Percentiles rank a stretch among this genome's conserved stretches.
Evolutionary conservation across 768 basidiomycete species (phyloP).

Genomic region (Collybia nuda): DNA sequence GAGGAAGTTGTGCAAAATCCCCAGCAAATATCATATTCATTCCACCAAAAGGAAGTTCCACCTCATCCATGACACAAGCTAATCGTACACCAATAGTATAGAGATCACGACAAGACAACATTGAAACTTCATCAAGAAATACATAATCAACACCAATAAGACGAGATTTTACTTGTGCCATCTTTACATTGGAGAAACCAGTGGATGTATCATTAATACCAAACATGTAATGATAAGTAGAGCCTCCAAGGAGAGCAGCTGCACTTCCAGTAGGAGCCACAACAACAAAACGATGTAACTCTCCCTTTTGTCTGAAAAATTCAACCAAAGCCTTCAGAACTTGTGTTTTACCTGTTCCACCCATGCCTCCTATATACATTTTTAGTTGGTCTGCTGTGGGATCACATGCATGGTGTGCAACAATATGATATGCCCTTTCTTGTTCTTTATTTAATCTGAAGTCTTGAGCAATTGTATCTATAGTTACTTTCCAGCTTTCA

Average conservation of each 20-base stretch:
- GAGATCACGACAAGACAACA: constrained; percentile 33
- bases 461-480: neutral
- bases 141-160: constrained; percentile 34
- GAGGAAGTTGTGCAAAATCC: constrained; percentile 46
- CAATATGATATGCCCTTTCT: constrained; percentile 25
- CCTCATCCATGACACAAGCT: constrained; percentile 13
- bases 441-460: constrained; percentile 29
- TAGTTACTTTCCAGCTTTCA: neutral
- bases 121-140: constrained; percentile 44
- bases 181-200: neutral
- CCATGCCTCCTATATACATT: constrained; percentile 31
- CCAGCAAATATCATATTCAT: constrained; percentile 44
- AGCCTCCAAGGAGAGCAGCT: constrained; percentile 28
- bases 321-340: constrained; percentile 22
- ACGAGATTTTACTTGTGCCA: constrained; percentile 11
- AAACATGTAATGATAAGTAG: constrained; percentile 33
- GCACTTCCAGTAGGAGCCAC: constrained; percentile 31
- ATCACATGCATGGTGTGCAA: constrained; percentile 18
- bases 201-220: constrained; percentile 12
- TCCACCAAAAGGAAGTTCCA: constrained; percentile 29
- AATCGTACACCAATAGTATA: constrained; percentile 26
- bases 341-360: constrained; percentile 26
- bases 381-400: constrained; percentile 13
- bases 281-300: constrained; percentile 19
- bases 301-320: constrained; percentile 18